Conservation (phyloP, 352 stramenopile genomes). For the Globisporangium paddicum region DNA sequence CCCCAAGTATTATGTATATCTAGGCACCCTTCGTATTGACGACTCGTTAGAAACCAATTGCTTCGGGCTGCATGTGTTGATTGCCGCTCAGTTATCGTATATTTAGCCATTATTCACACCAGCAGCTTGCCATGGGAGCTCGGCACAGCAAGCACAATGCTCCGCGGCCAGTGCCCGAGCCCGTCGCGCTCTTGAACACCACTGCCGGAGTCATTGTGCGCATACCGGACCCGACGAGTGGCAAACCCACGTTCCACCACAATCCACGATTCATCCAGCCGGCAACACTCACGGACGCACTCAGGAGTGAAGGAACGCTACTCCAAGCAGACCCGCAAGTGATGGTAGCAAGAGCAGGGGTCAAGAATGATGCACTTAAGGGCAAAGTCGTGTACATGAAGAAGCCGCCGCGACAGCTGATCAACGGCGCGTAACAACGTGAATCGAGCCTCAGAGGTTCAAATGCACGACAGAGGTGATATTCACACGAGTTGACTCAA, state of each 20-base stretch:
- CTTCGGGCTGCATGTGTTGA: neutral
- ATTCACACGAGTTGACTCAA: slow-evolving; percentile 7
- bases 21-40: neutral
- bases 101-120: slow-evolving; percentile 8
- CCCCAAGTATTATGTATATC: slow-evolving; percentile 2
- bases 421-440: neutral
- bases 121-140: slow-evolving; percentile 23
- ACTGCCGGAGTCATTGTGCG: slow-evolving; percentile 49
- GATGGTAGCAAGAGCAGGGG: slow-evolving; percentile 32
- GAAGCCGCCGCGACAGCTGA: slow-evolving; percentile 18
- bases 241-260: slow-evolving; percentile 37
- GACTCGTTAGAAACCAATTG: neutral
- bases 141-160: slow-evolving; percentile 23
- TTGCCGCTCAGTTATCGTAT: slow-evolving; percentile 4
- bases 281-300: slow-evolving; percentile 2
- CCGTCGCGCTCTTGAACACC: slow-evolving; percentile 38
- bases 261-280: slow-evolving; percentile 27
- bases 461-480: neutral
- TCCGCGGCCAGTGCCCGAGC: slow-evolving; percentile 24
- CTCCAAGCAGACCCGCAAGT: slow-evolving; percentile 8
- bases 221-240: slow-evolving; percentile 17
- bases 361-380: slow-evolving; percentile 39
- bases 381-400: slow-evolving; percentile 64
- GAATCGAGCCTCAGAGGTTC: neutral
- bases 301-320: slow-evolving; percentile 1